Evolutionary conservation across 139 green algal species (phyloP), one percentile per base, ranked within the genome.

Genomic region (Pseudopediastrum boryanum): DNA sequence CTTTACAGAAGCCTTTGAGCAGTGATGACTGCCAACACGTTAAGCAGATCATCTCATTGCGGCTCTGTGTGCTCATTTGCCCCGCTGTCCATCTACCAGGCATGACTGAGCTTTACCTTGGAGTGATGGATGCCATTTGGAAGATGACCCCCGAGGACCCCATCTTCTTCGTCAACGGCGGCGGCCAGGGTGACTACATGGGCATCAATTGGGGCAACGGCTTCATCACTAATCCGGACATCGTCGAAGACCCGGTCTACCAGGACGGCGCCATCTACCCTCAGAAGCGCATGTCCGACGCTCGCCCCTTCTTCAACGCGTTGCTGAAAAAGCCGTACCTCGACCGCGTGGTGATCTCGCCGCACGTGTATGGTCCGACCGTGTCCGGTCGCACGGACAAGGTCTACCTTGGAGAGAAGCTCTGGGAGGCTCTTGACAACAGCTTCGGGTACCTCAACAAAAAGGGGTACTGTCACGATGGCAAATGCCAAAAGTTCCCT

Each of bases 61-160:
- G n/a, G n/a, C n/a, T n/a, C 48, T 58, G 48, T 16, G 16, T 58
- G 48, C 16, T 27, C 48, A 19, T 16, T 19, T 58, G 48, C 19
- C 48, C 48, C 48, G 16, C 48, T 58, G 38, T 13, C 3, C 35
- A 25, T 38, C 2, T 12, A 39, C 12, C 61, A 73, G 72, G 72
- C 61, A 56, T 67, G 31, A 77, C 69, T 13, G 81, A 84, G 38
- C 70, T 89, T 66, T 87, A 85, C 75, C 52, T 89, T 31, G 52
- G 64, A 25, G 78, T 80, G 33, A 89, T 91, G 84, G 80, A 87
- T 56, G 79, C 71, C 25, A 64, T 91, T 25, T 89, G 85, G 59
- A 10, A 39, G 5, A 76, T 89, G 41, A 65, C 68, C 8, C 43
- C 59, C 10, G 74, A 63, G 9, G 77, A 73, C 5, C 46, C 78